Conservation (phyloP, 345 rosid genomes). For the Conringia planisiliqua region DNA sequence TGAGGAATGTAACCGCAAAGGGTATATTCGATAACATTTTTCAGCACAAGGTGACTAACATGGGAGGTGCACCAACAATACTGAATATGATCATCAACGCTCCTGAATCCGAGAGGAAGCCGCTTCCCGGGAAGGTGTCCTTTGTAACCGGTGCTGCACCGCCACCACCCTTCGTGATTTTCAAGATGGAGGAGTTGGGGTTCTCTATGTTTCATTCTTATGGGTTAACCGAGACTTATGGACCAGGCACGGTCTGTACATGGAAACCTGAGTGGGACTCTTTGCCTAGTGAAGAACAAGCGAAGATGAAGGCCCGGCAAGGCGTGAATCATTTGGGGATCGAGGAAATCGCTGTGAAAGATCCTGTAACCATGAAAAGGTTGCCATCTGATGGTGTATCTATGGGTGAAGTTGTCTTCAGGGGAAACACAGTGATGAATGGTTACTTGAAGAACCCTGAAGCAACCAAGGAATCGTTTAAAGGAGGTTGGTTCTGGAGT, state of each 20-base stretch:
- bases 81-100: conserved; percentile 67
- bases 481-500: conserved; percentile 68
- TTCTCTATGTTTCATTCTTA: conserved; percentile 56
- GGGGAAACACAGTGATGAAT: conserved; percentile 81
- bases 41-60: conserved; percentile 61
- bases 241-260: conserved; percentile 62
- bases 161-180: conserved; percentile 60
- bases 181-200: conserved; percentile 63
- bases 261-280: conserved; percentile 79
- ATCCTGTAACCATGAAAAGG: conserved; percentile 55
- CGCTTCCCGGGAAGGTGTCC: conserved; percentile 48
- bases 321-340: conserved; percentile 61
- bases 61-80: conserved; percentile 84
- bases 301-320: conserved; percentile 63
- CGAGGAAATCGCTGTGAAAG: conserved; percentile 58
- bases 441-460: conserved; percentile 61
- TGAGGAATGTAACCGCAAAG: conserved; percentile 51
- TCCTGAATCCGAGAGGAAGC: conserved; percentile 32
- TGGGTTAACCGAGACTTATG: conserved; percentile 78
- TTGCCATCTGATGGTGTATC: conserved; percentile 63
- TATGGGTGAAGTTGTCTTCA: conserved; percentile 69
- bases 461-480: conserved; percentile 62
- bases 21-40: conserved; percentile 54
- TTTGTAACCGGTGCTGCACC: conserved; percentile 68
- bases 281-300: conserved; percentile 45